phyloP scores from a whole-genome alignment of 2,329 filamentous ascomycete genomes.

The Furcasterigmium furcatum region DNA sequence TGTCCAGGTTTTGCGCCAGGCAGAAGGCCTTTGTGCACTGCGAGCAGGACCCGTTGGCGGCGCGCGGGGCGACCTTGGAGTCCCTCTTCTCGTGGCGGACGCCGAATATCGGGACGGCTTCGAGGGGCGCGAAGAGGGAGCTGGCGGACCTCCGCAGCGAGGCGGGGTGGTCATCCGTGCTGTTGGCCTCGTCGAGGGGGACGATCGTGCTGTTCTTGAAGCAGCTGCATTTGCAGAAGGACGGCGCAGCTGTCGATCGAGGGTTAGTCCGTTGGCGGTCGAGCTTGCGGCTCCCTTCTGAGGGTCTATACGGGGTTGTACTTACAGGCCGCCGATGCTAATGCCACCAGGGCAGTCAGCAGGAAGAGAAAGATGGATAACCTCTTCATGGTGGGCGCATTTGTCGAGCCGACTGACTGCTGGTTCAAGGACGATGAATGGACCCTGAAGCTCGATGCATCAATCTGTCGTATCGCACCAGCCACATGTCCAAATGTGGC shows the following conservation, averaged over 20 bases:
- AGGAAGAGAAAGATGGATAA: constrained; percentile 31
- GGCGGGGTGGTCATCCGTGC: constrained; percentile 19
- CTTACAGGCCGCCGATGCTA: constrained; percentile 40
- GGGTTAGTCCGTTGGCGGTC: too few species aligned
- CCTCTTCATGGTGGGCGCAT: constrained; percentile 17
- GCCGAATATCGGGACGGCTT: constrained; percentile 12
- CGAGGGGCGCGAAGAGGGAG: constrained; percentile 4
- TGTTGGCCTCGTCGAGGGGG: constrained; percentile 48
- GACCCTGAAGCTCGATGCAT: too few species aligned
- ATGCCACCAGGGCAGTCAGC: constrained; percentile 27
- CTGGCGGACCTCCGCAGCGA: constrained; percentile 13
- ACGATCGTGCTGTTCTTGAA: constrained; percentile 69
- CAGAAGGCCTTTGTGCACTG: constrained; percentile 66
- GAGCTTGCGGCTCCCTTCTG: too few species aligned
- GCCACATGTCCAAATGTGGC: neutral
- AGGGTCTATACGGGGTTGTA: constrained; percentile 3
- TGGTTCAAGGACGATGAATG: too few species aligned
- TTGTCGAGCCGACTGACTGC: too few species aligned
- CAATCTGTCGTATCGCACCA: neutral
- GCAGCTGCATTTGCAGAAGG: constrained; percentile 69
- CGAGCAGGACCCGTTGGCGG: constrained; percentile 46
- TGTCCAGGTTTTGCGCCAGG: constrained; percentile 55
- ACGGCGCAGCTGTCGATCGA: constrained; percentile 59
- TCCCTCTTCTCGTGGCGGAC: constrained; percentile 1
- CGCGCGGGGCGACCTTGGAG: constrained; percentile 19